A percentile compares a stretch with the other conserved stretches of the same genome.
Conservation (phyloP, 768 basidiomycete genomes). For the Russula brevipes region DNA sequence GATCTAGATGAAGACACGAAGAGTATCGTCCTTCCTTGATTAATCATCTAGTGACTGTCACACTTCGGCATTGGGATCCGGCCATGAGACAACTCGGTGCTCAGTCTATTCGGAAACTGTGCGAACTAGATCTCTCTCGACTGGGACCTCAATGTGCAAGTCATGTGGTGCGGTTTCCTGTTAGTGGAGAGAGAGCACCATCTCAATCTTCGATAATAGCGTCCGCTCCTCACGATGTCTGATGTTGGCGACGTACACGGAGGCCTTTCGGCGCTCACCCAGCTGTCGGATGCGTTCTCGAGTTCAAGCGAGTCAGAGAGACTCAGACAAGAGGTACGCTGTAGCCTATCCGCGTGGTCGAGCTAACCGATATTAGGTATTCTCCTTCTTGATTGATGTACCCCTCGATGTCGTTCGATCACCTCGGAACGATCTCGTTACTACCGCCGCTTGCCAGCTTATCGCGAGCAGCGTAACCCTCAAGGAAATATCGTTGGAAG, state of each 20-base stretch:
- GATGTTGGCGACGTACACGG: conserved; percentile 79
- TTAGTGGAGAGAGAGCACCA: conserved; percentile 23
- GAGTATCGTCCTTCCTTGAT: conserved; percentile 70
- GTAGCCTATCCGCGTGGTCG: neutral
- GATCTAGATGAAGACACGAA: conserved; percentile 49
- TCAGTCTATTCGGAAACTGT: conserved; percentile 65
- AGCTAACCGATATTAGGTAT: conserved; percentile 47
- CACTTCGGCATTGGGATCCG: conserved; percentile 85
- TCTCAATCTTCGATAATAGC: conserved; percentile 35
- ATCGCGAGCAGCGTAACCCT: conserved; percentile 62
- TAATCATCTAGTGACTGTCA: conserved; percentile 66
- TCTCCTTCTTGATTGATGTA: conserved; percentile 50
- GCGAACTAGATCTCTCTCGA: conserved; percentile 49
- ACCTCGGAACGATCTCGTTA: conserved; percentile 65
- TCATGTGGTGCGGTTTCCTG: conserved; percentile 46
- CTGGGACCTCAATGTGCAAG: conserved; percentile 47
- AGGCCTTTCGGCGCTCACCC: conserved; percentile 63
- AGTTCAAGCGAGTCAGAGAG: conserved; percentile 25
- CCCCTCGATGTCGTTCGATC: conserved; percentile 57
- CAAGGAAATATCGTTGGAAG: conserved; percentile 43
- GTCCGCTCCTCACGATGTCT: conserved; percentile 50
- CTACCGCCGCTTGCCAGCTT: conserved; percentile 65
- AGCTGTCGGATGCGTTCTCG: conserved; percentile 61
- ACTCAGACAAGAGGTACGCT: conserved; percentile 41
- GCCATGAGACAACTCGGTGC: conserved; percentile 74